These are phyloP conservation scores for Coemansia sp. DNA, from an alignment of 192 early-diverging fungal genomes.

Conservation along the genomic window DNA sequence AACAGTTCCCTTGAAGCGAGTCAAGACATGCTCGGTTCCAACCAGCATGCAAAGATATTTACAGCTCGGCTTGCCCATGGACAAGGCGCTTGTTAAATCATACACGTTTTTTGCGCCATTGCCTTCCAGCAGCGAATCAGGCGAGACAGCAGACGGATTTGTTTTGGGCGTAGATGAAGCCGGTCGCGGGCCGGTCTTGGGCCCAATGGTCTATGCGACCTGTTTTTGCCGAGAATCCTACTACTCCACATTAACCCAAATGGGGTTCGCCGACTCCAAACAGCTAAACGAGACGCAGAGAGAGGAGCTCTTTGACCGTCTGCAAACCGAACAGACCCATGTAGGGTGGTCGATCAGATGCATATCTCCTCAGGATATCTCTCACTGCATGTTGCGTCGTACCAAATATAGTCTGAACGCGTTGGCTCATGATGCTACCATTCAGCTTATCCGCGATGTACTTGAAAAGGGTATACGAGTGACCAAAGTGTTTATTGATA, in stretches of 20 bases:
- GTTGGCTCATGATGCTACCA: constrained; percentile 92
- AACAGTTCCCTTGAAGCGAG: constrained; percentile 10
- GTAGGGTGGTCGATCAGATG: constrained; percentile 83
- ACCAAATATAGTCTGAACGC: constrained; percentile 89
- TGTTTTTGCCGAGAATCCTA: constrained; percentile 70
- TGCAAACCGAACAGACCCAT: constrained; percentile 56
- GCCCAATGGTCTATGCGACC: constrained; percentile 97
- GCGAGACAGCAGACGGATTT: constrained; percentile 29
- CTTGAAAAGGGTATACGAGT: constrained; percentile 66
- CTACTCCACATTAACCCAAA: constrained; percentile 60
- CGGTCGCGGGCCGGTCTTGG: constrained; percentile 92
- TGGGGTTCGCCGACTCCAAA: constrained; percentile 97
- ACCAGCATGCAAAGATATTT: constrained; percentile 4
- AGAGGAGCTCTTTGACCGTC: constrained; percentile 63
- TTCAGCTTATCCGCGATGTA: constrained; percentile 70
- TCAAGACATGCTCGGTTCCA: background rate
- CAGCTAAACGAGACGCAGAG: constrained; percentile 75
- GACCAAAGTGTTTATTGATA: constrained; percentile 85
- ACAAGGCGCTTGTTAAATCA: constrained; percentile 22
- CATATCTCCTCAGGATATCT: constrained; percentile 90
- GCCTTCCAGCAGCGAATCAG: background rate
- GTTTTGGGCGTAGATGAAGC: constrained; percentile 96
- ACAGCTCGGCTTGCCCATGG: constrained; percentile 25
- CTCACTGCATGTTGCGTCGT: constrained; percentile 80
- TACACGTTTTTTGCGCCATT: constrained; percentile 43